Conservation (phyloP, 1,139 yeast species). For the Candida gigantensis region DNA sequence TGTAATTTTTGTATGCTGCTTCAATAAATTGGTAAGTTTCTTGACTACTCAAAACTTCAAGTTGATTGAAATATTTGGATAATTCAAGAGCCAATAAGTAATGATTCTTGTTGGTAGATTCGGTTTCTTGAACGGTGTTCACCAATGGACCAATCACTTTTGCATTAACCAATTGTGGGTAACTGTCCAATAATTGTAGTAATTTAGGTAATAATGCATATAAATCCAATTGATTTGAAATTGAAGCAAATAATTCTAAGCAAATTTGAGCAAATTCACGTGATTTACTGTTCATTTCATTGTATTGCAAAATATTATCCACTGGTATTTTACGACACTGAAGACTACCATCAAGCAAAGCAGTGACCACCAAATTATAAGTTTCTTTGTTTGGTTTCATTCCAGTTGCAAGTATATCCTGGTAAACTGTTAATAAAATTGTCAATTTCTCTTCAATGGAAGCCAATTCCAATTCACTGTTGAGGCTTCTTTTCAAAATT, state of each 20-base stretch:
- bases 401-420: constrained; percentile 52
- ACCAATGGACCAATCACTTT: constrained; percentile 20
- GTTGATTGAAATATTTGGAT: constrained; percentile 22
- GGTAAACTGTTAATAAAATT: constrained; percentile 63
- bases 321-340: constrained; percentile 17
- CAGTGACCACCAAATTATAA: constrained; percentile 51
- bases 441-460: constrained; percentile 49
- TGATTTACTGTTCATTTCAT: constrained; percentile 39
- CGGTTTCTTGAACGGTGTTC: constrained; percentile 4
- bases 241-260: constrained; percentile 55
- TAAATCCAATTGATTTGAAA: constrained; percentile 35
- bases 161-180: constrained; percentile 30
- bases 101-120: constrained; percentile 4
- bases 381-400: constrained; percentile 58
- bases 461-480: constrained; percentile 22
- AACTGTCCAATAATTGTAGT: constrained; percentile 24
- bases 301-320: constrained; percentile 20
- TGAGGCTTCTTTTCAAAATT: constrained; percentile 31
- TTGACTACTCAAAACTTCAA: constrained; percentile 18
- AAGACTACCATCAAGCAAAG: constrained; percentile 53
- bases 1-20: constrained; percentile 27
- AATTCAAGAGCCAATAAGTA: constrained; percentile 19
- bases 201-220: constrained; percentile 27
- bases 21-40: constrained; percentile 30
- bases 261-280: constrained; percentile 70